phyloP scores from a whole-genome alignment of 2,329 filamentous ascomycete genomes.

The Fusarium miscanthi region DNA sequence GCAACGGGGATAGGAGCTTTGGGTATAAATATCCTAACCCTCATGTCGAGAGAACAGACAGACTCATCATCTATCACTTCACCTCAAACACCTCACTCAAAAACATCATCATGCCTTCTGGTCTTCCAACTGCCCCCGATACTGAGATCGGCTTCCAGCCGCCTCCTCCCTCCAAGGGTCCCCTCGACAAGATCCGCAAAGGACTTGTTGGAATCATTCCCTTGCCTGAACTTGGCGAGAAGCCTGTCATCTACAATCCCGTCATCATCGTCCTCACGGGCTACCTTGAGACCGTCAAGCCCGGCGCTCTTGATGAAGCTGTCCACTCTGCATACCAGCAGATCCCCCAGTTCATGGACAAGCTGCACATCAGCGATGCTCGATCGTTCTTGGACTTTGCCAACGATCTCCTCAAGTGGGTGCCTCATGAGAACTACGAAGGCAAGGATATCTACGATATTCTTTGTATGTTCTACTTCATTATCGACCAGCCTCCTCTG shows the following conservation, averaged over 20 bases:
- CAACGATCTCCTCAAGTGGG: constrained; percentile 16
- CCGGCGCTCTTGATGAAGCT: constrained; percentile 3
- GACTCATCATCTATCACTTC: background rate
- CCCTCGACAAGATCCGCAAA: background rate
- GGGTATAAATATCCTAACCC: background rate
- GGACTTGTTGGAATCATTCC: background rate
- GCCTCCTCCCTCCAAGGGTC: background rate
- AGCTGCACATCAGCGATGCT: constrained; percentile 4
- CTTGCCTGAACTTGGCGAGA: background rate
- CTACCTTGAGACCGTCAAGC: background rate
- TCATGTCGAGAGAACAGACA: background rate
- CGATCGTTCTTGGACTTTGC: constrained; percentile 12
- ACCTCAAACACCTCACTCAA: background rate
- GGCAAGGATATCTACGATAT: constrained; percentile 17
- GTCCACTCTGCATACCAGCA: background rate
- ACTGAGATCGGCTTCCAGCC: constrained; percentile 17
- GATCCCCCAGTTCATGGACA: constrained; percentile 15
- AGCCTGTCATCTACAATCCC: background rate
- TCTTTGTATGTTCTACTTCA: constrained; percentile 6
- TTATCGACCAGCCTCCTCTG: constrained; percentile 4
- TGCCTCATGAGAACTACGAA: background rate
- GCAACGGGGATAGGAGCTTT: too few relatives aligned
- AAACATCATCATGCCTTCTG: constrained; percentile 8
- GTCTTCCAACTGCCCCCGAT: constrained; percentile 9
- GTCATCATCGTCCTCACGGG: background rate